These are phyloP conservation scores for Hypoxylon sp. DNA, from an alignment of 2,329 filamentous ascomycete genomes.

Conservation along the genomic window DNA sequence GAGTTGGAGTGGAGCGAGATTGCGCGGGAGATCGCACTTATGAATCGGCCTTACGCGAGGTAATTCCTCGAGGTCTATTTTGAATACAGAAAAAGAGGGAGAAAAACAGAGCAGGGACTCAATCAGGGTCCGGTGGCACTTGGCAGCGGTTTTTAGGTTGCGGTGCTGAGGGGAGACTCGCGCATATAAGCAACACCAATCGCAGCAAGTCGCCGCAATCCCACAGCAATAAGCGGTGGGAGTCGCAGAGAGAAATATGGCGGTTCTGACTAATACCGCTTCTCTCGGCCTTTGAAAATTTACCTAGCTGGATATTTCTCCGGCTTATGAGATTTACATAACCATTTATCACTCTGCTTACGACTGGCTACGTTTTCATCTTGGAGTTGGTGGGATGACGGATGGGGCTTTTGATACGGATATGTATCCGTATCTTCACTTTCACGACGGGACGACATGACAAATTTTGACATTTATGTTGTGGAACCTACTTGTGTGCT, in stretches of 20 bases:
- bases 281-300: neutral
- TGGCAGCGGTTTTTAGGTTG: neutral
- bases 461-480: constrained; percentile 14
- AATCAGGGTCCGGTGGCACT: neutral
- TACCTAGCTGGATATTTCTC: neutral
- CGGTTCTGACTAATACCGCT: neutral
- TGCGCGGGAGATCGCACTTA: constrained; percentile 88
- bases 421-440: constrained; percentile 7
- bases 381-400: constrained; percentile 17
- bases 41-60: constrained; percentile 94
- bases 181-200: neutral
- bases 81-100: neutral
- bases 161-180: neutral
- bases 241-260: neutral
- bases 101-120: neutral
- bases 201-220: neutral
- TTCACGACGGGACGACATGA: constrained; percentile 38
- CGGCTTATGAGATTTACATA: constrained; percentile 18
- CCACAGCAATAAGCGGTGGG: neutral
- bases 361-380: constrained; percentile 13
- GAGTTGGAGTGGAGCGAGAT: constrained; percentile 94
- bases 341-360: constrained; percentile 10
- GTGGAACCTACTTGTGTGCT: neutral
- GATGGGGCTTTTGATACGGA: neutral
- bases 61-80: constrained; percentile 52